These are phyloP conservation scores for Neurospora sp. DNA, from an alignment of 495 filamentous ascomycete genomes.

Conservation along the genomic window DNA sequence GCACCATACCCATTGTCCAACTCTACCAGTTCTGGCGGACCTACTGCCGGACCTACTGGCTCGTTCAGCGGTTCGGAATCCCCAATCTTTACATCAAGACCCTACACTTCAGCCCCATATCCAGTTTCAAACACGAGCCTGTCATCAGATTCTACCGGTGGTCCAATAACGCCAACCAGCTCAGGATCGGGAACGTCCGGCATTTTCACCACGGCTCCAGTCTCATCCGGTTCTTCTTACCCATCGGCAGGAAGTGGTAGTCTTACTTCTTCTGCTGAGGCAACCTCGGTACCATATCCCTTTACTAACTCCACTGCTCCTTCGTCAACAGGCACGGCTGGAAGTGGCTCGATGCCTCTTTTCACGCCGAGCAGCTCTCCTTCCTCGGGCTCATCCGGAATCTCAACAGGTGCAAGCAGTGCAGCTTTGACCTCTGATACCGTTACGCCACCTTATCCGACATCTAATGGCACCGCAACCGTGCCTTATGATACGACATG, in stretches of 20 bases:
- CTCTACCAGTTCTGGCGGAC: conserved; percentile 8
- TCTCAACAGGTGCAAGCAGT: background rate
- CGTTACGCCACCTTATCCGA: conserved; percentile 6
- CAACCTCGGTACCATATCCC: conserved; percentile 9
- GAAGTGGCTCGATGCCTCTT: background rate
- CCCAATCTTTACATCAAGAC: background rate
- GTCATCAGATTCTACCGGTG: conserved; percentile 3
- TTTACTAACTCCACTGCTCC: conserved; percentile 13
- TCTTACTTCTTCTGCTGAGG: background rate
- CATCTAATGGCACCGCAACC: conserved; percentile 2
- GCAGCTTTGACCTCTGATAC: background rate
- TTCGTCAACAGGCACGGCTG: background rate
- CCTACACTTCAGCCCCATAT: conserved; percentile 9
- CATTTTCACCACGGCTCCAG: background rate
- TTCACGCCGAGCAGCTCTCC: background rate
- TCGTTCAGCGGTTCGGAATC: background rate
- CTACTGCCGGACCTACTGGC: conserved; percentile 14
- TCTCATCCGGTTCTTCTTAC: background rate
- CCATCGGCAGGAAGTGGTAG: too few relatives aligned
- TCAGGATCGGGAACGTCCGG: background rate
- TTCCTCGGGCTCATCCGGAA: background rate
- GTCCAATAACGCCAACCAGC: background rate
- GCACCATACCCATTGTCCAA: conserved; percentile 19
- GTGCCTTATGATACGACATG: conserved; percentile 12
- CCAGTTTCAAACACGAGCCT: conserved; percentile 13